phyloP scores from a whole-genome alignment of 129 eudicot genomes.

The Daucus carota region DH1_v3.0 NC_030381.2:51555501-51556000 shows the following conservation, averaged over 20 bases:
- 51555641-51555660: slow-evolving; percentile 11
- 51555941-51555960: neutral
- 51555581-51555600: neutral
- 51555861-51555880: slow-evolving; percentile 87
- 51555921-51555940: neutral
- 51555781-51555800: slow-evolving; percentile 91
- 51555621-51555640: slow-evolving; percentile 10
- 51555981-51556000: slow-evolving; percentile 41
- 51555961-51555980: neutral
- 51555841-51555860: slow-evolving; percentile 90
- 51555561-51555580: neutral
- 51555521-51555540: neutral
- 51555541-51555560: neutral
- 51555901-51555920: neutral
- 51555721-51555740: slow-evolving; percentile 4
- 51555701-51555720: slow-evolving; percentile 1
- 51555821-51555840: slow-evolving; percentile 86
- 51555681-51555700: neutral
- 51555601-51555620: neutral
- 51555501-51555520: too few relatives aligned
- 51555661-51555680: slow-evolving; percentile 3
- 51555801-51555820: slow-evolving; percentile 94
- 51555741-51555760: slow-evolving; percentile 94
- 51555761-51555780: slow-evolving; percentile 96
- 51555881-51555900: slow-evolving; percentile 55